A percentile compares a stretch with the other conserved stretches of the same genome.
phyloP scores from a whole-genome alignment of 2,329 filamentous ascomycete species.

The Lachnellula arida region DNA sequence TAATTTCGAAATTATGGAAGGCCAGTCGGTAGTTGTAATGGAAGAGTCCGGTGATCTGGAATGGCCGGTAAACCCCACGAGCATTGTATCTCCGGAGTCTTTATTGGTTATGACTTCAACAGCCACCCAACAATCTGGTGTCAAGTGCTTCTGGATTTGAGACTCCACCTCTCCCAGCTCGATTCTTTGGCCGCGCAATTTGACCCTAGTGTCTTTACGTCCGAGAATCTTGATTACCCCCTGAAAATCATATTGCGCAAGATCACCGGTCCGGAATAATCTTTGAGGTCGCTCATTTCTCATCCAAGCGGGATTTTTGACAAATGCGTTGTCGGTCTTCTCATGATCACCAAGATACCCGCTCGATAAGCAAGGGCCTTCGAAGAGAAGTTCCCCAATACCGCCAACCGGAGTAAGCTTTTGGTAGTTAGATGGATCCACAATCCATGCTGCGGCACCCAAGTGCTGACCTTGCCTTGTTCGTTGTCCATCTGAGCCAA shows the following conservation, averaged over 20 bases:
- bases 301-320: background rate
- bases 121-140: no score
- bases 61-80: no score
- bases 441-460: background rate
- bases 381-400: background rate
- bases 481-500: background rate
- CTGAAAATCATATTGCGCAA: background rate
- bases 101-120: no score
- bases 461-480: background rate
- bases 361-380: background rate
- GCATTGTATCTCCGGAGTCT: no score
- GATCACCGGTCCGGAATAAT: background rate
- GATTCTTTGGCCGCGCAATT: background rate
- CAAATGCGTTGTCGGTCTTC: background rate
- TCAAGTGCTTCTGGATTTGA: no score
- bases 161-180: background rate
- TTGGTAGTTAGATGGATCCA: background rate
- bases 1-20: no score
- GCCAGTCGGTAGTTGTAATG: no score
- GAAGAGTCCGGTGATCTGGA: no score
- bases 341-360: background rate
- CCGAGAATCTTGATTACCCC: background rate
- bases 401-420: background rate
- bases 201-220: background rate
- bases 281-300: no score